Percentiles rank a stretch among this genome's conserved stretches.
These are phyloP conservation scores for Pseudogymnoascus pannorum DNA, from an alignment of 2,329 filamentous ascomycete genomes.

Conservation along the genomic window DNA sequence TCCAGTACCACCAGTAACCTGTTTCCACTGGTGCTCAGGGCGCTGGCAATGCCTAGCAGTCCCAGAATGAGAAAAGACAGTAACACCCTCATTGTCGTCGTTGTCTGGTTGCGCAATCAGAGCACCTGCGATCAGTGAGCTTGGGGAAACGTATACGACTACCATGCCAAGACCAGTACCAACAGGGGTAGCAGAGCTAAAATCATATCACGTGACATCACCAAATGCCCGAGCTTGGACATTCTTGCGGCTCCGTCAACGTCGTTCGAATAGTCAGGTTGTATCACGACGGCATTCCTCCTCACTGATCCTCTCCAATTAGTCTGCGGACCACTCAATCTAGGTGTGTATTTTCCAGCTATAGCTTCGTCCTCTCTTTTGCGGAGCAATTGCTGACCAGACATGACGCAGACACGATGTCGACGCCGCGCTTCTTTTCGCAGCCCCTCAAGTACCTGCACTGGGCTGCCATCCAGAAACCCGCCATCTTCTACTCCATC, in stretches of 20 bases:
- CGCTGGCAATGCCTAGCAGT: constrained; percentile 60
- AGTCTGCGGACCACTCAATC: neutral
- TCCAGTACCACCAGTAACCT: constrained; percentile 82
- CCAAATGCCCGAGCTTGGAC: neutral
- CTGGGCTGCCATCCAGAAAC: constrained; percentile 83
- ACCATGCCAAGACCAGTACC: constrained; percentile 24
- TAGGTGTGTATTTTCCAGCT: neutral
- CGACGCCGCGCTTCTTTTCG: constrained; percentile 73
- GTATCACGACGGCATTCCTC: constrained; percentile 2
- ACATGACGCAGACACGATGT: constrained; percentile 45
- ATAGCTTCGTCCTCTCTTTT: neutral
- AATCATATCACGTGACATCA: neutral
- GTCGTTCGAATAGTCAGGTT: constrained; percentile 4
- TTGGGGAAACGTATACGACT: constrained; percentile 30
- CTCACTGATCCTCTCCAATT: neutral
- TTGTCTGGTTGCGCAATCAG: constrained; percentile 19
- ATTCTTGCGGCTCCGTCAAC: constrained; percentile 7
- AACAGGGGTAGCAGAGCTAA: constrained; percentile 12
- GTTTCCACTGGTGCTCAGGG: constrained; percentile 70
- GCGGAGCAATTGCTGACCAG: neutral
- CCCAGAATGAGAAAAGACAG: constrained; percentile 62
- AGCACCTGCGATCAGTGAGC: constrained; percentile 18
- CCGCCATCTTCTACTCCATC: constrained; percentile 84
- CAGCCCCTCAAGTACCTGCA: constrained; percentile 75
- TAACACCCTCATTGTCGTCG: constrained; percentile 62